Percentiles rank a stretch among this genome's conserved stretches.
Evolutionary conservation across 306 rosid species (phyloP).

Genomic region (Quercus dentata): DNA sequence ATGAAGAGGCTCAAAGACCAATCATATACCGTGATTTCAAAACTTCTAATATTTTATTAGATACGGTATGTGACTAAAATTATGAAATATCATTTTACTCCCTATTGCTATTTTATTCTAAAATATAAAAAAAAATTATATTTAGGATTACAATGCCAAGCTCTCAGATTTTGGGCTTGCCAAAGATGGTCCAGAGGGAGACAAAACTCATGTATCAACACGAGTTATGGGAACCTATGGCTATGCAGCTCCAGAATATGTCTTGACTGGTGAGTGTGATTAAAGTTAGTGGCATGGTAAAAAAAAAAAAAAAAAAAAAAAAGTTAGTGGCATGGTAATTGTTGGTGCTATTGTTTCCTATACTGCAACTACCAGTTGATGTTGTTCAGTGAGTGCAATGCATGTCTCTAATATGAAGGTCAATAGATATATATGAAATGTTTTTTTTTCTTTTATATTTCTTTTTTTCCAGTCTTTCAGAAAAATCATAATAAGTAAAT

Average conservation of each 20-base stretch:
- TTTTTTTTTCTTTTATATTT: neutral
- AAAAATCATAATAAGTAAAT: neutral
- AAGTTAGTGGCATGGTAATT: neutral
- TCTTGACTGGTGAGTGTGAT: slow-evolving; percentile 89
- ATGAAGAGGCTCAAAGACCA: slow-evolving; percentile 78
- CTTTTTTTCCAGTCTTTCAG: neutral
- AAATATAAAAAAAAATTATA: slow-evolving; percentile 8
- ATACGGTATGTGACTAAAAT: slow-evolving; percentile 60
- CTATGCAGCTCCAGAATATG: slow-evolving; percentile 97
- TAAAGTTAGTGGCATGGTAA: neutral
- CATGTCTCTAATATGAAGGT: neutral
- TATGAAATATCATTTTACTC: slow-evolving; percentile 11
- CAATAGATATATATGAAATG: neutral
- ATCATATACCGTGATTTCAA: slow-evolving; percentile 96
- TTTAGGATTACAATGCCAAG: slow-evolving; percentile 87
- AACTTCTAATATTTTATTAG: slow-evolving; percentile 90
- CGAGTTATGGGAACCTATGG: slow-evolving; percentile 98
- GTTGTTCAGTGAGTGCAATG: neutral
- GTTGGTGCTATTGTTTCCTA: neutral
- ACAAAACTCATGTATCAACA: slow-evolving; percentile 93
- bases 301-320: too few species aligned
- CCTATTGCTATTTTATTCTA: slow-evolving; percentile 12
- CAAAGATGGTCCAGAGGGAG: slow-evolving; percentile 94
- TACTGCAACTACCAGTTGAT: neutral
- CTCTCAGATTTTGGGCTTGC: slow-evolving; percentile 99